Base-by-base conservation (phyloP, 2,329 filamentous ascomycete species). In the Pseudogymnoascus sp. region DNA sequence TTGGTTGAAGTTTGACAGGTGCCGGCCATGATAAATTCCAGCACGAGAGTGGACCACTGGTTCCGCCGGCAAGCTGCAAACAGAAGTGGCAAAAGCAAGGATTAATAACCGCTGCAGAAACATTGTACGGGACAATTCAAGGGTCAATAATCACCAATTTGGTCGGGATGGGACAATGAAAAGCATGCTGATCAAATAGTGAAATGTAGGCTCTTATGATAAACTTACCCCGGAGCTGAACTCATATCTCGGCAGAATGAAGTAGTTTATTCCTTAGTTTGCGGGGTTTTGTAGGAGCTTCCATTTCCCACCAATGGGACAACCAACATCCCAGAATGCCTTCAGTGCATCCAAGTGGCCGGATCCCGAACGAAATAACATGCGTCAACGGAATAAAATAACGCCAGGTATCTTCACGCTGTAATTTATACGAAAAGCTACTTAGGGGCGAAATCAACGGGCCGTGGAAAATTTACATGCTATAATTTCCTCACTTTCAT, bases 291-390 rank as follows among this genome's bases (percentile, higher is more conserved):
- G 25, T 19, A 34, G 48, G 51, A 19, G 51, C 11, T 34, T 34
- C 6, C 51, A 57, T 57, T 57, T 57, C 51, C 51, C 51, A 57
- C 51, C 51, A 57, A 57, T 57, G 19, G 21, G 51, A 57, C n/a
- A 57, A 13, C n/a, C n/a, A 57, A 13, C n/a, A 4, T 34, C 16
- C 4, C 10, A 21, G 14, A 54, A 14, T 2, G 4, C 8, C 51
- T 19, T 19, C 14, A 31, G 14, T 14, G 25, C 21, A 6, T 54
- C 8, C 25, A 54, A 19, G n/a, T 31, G n/a, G 25, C 8, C n/a
- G 4, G n/a, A 57, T 19, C n/a, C 51, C 28, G 8, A 31, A 31
- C 25, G 8, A 31, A 16, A 21, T 31, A 21, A 16, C 2, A 16
- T 34, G 8, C n/a, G 10, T 5, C 28, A 34, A 34, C 28, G 51